phyloP scores from a whole-genome alignment of 2,329 filamentous ascomycete genomes.

The Colletotrichum orchidophilum region DNA sequence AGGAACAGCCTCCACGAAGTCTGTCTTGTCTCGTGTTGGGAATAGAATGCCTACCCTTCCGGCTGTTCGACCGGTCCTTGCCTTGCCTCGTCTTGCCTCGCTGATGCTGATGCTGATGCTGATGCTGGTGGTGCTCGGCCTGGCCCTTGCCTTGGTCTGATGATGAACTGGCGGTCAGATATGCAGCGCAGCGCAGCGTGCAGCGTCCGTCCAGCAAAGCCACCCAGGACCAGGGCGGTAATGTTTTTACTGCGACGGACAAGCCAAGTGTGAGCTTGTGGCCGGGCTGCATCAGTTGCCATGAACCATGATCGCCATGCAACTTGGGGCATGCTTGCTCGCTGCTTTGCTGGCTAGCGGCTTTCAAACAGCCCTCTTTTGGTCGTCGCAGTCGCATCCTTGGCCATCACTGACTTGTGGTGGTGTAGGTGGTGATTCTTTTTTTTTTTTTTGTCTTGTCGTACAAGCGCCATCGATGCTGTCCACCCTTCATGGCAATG shows the following conservation, averaged over 20 bases:
- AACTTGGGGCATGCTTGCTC: constrained; percentile 33
- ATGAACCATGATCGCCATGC: constrained; percentile 52
- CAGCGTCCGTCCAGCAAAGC: constrained; percentile 30
- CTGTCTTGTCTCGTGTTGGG: constrained; percentile 17
- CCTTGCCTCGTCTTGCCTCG: not conserved
- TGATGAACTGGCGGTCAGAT: constrained; percentile 62
- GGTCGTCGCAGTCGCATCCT: constrained; percentile 1
- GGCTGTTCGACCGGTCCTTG: not conserved
- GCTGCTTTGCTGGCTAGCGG: constrained; percentile 32
- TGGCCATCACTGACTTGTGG: not conserved
- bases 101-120: constrained; percentile 25
- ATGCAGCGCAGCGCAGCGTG: constrained; percentile 42
- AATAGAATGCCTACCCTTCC: constrained; percentile 3
- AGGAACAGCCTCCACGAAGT: constrained; percentile 11
- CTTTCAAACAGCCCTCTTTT: constrained; percentile 15
- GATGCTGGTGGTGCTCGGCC: constrained; percentile 6
- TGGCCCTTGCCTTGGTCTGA: constrained; percentile 34
- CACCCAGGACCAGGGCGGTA: constrained; percentile 39
- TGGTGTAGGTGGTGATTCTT: not conserved
- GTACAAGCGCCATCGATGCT: constrained; percentile 21
- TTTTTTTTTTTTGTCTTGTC: not conserved
- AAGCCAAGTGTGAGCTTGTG: constrained; percentile 37
- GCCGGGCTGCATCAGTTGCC: constrained; percentile 43
- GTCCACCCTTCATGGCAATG: not conserved
- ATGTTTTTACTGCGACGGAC: constrained; percentile 41